A percentile compares a stretch with the other conserved stretches of the same genome.
Conservation (phyloP, 805 yeast genomes). For the Cephaloascus fragrans region DNA sequence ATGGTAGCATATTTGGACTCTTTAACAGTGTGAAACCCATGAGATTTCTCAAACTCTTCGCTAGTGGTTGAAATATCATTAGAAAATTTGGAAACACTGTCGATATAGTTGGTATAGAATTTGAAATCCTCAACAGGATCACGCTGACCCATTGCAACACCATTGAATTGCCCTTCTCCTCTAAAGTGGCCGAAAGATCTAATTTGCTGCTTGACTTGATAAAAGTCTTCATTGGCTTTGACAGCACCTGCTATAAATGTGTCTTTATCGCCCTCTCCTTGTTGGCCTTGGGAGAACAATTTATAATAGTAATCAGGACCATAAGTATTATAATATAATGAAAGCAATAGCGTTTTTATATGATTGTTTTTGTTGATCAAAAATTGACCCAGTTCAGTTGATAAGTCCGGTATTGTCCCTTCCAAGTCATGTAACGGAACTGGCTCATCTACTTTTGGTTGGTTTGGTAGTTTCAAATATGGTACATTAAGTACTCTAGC, state of each 20-base stretch:
- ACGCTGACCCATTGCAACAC: constrained; percentile 26
- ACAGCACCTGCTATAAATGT: constrained; percentile 1
- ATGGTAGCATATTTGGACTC: constrained; percentile 18
- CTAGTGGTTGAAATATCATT: constrained; percentile 10
- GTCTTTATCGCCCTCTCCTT: constrained; percentile 5
- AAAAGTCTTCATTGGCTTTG: not conserved
- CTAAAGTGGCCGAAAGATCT: constrained; percentile 20
- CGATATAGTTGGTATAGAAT: constrained; percentile 16
- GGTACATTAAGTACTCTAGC: constrained; percentile 3
- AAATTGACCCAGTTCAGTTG: constrained; percentile 65
- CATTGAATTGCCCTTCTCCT: constrained; percentile 15
- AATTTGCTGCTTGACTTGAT: constrained; percentile 25
- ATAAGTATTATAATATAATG: constrained; percentile 55
- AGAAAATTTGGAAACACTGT: constrained; percentile 14
- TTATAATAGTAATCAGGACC: constrained; percentile 56
- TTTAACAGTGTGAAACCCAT: constrained; percentile 7
- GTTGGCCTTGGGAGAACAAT: constrained; percentile 45
- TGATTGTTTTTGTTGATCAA: constrained; percentile 49
- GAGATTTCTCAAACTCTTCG: constrained; percentile 2
- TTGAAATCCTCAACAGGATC: constrained; percentile 16
- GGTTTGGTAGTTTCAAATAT: not conserved
- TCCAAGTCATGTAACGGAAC: constrained; percentile 53
- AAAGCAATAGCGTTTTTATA: constrained; percentile 44
- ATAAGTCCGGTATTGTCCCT: constrained; percentile 60
- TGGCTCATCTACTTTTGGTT: not conserved